Percentiles rank a stretch among this genome's conserved stretches.
Evolutionary conservation across 306 rosid species (phyloP).

Genomic region (Cicer pinnatifidum): DNA sequence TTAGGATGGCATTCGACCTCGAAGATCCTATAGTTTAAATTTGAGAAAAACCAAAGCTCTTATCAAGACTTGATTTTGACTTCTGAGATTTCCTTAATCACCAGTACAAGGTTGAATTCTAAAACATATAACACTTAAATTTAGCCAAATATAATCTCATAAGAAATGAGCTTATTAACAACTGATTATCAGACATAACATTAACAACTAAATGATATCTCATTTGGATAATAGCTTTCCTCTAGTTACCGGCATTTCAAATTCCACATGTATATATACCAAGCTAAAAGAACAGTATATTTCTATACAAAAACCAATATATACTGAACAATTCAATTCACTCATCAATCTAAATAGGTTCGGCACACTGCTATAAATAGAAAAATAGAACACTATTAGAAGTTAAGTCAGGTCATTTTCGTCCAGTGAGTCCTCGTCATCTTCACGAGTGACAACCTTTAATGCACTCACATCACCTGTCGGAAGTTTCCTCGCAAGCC

Average conservation of each 20-base stretch:
- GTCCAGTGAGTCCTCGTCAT: constrained; percentile 66
- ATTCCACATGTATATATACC: constrained; percentile 14
- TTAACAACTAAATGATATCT: constrained; percentile 3
- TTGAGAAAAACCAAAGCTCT: background rate
- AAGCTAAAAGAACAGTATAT: background rate
- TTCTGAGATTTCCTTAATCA: background rate
- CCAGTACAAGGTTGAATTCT: background rate
- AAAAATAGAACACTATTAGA: background rate
- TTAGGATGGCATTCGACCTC: no score
- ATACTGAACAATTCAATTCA: constrained; percentile 35
- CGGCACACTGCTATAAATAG: constrained; percentile 15
- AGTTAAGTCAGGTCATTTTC: constrained; percentile 85
- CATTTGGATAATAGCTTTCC: constrained; percentile 4
- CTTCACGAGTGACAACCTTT: constrained; percentile 49
- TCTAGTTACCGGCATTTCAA: constrained; percentile 11
- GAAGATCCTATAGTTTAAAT: background rate
- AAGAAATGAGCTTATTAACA: background rate
- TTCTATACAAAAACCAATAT: constrained; percentile 40
- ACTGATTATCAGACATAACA: constrained; percentile 11
- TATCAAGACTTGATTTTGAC: background rate
- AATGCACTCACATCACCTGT: constrained; percentile 78
- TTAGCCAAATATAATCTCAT: constrained; percentile 1
- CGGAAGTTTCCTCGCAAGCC: constrained; percentile 89
- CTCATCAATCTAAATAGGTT: constrained; percentile 28
- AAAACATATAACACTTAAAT: background rate